Evolutionary conservation across 1,284 basidiomycete species (phyloP), one percentile per base, ranked within the genome.

Genomic region (Microbotryum lychnidis-dioicae): DNA sequence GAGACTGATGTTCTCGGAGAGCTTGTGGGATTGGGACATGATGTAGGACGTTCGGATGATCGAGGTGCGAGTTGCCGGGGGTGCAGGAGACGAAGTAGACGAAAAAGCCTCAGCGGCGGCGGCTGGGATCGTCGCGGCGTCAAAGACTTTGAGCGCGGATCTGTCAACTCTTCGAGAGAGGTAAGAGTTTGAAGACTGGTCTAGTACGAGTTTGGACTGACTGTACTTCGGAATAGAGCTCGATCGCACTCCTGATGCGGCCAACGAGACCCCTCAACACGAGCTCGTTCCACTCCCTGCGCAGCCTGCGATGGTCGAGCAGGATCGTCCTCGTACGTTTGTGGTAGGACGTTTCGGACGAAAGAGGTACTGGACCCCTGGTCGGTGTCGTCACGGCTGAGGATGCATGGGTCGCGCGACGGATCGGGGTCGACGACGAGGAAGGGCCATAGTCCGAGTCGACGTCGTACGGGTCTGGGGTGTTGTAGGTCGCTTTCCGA

Each of bases 191-290:
- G 31, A 27, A 27, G 27, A 27, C 27, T 27, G 6, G 31, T 31
- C 31, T 31, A 10, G 31, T 31, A 31, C 7, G 31, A 31, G 31
- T 31, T 31, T 20, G 7, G 44, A 51, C 66, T 37, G 46, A 66
- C 66, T 69, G 65, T 44, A 69, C 50, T 33, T 69, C 67, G 21
- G 49, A 56, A 65, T 63, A 69, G 14, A 69, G 46, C 29, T 69
- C 67, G 23, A 67, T 54, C 4, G 60, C 60, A 4, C 61, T 62
- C 45, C 61, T 60, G 2, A 57, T 54, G 20, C 65, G 27, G 14
- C 54, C 60, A 1, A 69, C 56, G 37, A 62, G 57, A 1, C 67
- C 65, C 5, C 65, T 50, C n/a, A 67, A 54, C 31, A 66, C 62
- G 23, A 69, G 58, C 46, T 69, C 62, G 45, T 48, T 63, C 62